These are phyloP conservation scores for Stagonosporopsis vannaccii DNA, from an alignment of 2,329 filamentous ascomycete species.

Conservation along the genomic window DNA sequence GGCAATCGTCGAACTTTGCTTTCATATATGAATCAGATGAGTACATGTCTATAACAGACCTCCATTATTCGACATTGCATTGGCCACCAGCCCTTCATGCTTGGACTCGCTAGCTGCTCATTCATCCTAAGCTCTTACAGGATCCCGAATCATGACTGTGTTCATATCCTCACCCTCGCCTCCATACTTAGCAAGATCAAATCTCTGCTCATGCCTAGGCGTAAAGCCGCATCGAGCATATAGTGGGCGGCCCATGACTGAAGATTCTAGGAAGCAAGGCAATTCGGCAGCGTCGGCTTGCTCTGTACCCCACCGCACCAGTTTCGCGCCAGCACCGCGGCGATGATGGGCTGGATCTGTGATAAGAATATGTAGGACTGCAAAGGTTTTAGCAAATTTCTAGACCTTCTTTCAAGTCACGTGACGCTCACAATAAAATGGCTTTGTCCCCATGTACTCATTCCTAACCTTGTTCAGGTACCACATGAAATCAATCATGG, in stretches of 20 bases:
- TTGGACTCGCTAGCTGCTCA: neutral
- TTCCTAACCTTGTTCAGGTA: constrained; percentile 36
- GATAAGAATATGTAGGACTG: constrained; percentile 42
- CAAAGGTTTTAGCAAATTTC: neutral
- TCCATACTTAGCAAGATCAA: constrained; percentile 42
- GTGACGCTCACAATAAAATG: constrained; percentile 41
- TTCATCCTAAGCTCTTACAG: neutral
- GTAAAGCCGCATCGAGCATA: constrained; percentile 48
- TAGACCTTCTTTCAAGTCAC: neutral
- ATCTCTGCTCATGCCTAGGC: constrained; percentile 27
- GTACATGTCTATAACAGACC: no score
- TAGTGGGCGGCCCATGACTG: constrained; percentile 49
- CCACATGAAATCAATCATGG: constrained; percentile 37
- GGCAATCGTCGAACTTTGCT: no score
- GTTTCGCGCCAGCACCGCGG: constrained; percentile 51
- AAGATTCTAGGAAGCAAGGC: constrained; percentile 53
- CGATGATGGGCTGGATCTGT: constrained; percentile 52
- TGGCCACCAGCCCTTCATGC: no score
- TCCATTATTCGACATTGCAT: neutral
- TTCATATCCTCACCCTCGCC: constrained; percentile 35
- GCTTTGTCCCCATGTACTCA: constrained; percentile 45
- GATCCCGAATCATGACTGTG: constrained; percentile 43
- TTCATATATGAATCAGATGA: no score
- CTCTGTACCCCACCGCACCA: constrained; percentile 51
- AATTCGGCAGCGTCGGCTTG: constrained; percentile 52